Base-by-base conservation (phyloP, 345 rosid species). In the Eucalyptus urophylla region DNA sequence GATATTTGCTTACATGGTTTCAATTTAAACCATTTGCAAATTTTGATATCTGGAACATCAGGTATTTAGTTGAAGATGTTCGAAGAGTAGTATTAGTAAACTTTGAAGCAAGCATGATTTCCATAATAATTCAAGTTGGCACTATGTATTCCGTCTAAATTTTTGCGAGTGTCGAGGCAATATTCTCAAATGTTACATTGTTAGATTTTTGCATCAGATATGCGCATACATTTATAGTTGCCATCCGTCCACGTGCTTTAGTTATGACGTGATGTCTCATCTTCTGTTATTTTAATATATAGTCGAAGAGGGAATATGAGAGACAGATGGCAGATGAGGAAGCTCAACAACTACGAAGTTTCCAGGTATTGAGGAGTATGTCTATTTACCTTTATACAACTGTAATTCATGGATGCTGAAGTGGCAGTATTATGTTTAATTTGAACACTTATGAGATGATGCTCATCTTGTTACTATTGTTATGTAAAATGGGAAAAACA, bases 221-320 rank as follows among this genome's bases (percentile, higher is more conserved):
- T 86, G 29, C 17, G 1, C 45, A 51, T 15, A 10, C 47, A 40
- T 37, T 76, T 76, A 5, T 33, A 56, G 44, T 50, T n/a, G 60
- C 54, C 80, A 87, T 88, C 25, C n/a, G 83, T 43, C 69, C 29
- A 87, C 12, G 50, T 58, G 49, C 51, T 49, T 40, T n/a, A 86
- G 25, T 90, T 89, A 47, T 49, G 80, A 80, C 27, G 6, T 87
- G 27, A 76, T 40, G 83, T 76, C 83, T 76, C 29, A 6, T 69
- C 50, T 37, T 88, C 60, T 24, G 27, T 87, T 86, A n/a, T 88
- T 86, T 86, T 67, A n/a, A 49, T 69, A 49, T 87, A 25, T 90
- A 98, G 99, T 94, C 98, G 16, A 96, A 91, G 94, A 97, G 93
- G 90, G 94, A 96, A 90, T 94, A 95, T 88, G 99, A 97, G 90